Evolutionary conservation across 1,139 yeast species (phyloP).

Genomic region (Wickerhamomyces sp.): DNA sequence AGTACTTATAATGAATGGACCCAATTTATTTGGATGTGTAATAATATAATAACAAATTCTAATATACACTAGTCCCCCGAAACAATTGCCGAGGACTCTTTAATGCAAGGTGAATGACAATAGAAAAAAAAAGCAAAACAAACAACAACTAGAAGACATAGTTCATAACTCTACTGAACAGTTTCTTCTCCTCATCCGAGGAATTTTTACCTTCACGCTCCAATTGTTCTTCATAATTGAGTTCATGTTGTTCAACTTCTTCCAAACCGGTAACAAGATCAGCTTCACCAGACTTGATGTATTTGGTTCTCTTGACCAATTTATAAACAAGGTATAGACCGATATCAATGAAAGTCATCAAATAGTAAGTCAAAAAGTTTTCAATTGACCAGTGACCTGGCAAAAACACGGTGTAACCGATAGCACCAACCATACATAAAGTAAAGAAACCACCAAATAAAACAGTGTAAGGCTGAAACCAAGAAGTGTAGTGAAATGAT

Average conservation of each 20-base stretch:
- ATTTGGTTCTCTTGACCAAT: conserved; percentile 43
- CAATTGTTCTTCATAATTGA: conserved; percentile 17
- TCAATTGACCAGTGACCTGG: conserved; percentile 57
- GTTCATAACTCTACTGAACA: conserved; percentile 3
- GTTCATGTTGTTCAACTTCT: conserved; percentile 53
- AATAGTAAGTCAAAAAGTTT: conserved; percentile 56
- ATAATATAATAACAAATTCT: no score
- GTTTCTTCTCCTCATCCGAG: background rate
- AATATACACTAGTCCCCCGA: no score
- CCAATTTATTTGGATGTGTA: no score
- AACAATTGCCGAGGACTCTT: no score
- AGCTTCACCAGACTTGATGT: conserved; percentile 43
- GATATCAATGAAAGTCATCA: conserved; percentile 61
- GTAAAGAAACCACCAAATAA: conserved; percentile 45
- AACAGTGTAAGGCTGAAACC: conserved; percentile 53
- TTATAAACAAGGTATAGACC: conserved; percentile 55
- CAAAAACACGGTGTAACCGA: conserved; percentile 63
- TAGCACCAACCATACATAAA: conserved; percentile 50
- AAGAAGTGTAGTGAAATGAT: conserved; percentile 43
- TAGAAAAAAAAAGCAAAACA: no score
- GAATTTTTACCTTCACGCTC: conserved; percentile 16
- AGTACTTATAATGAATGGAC: no score
- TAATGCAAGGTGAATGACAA: no score
- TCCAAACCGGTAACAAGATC: conserved; percentile 49
- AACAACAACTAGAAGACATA: conserved; percentile 11